Evolutionary conservation across 225 moss, liverwort and hornwort species (phyloP).

Genomic region (Lunularia cruciata): DNA sequence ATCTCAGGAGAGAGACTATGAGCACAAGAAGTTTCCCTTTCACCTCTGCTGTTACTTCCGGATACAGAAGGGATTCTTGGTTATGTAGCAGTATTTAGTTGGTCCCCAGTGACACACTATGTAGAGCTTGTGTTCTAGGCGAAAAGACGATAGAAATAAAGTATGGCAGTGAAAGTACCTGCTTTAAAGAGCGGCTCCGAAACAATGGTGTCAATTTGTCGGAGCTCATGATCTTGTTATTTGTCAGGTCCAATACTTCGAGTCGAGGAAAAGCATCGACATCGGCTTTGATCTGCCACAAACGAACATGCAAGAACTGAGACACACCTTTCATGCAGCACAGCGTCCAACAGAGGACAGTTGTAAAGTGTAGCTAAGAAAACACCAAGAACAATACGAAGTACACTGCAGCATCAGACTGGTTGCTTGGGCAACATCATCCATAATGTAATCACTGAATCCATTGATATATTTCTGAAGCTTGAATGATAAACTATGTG

Average conservation of each 20-base stretch:
- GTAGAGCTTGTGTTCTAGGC: too few relatives aligned
- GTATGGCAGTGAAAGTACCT: constrained; percentile 4
- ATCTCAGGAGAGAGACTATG: too few relatives aligned
- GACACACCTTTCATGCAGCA: not conserved
- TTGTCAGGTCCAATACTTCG: constrained; percentile 15
- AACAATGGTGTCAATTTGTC: constrained; percentile 12
- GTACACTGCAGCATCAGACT: not conserved
- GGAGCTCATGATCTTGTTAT: constrained; percentile 13
- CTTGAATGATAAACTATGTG: too few relatives aligned
- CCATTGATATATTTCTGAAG: too few relatives aligned
- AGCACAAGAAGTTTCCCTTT: not conserved
- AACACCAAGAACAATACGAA: too few relatives aligned
- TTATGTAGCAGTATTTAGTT: too few relatives aligned
- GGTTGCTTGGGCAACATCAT: too few relatives aligned
- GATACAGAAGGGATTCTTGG: too few relatives aligned
- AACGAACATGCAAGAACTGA: not conserved
- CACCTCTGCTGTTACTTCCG: not conserved
- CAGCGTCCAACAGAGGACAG: not conserved
- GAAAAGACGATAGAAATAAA: too few relatives aligned
- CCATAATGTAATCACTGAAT: too few relatives aligned
- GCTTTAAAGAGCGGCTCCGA: constrained; percentile 14
- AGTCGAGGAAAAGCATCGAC: constrained; percentile 13
- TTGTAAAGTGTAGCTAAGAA: not conserved
- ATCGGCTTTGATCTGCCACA: not conserved
- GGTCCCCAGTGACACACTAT: too few relatives aligned